These are phyloP conservation scores for Dryas alaskensis DNA, from an alignment of 306 rosid species.

Conservation along the genomic window DNA sequence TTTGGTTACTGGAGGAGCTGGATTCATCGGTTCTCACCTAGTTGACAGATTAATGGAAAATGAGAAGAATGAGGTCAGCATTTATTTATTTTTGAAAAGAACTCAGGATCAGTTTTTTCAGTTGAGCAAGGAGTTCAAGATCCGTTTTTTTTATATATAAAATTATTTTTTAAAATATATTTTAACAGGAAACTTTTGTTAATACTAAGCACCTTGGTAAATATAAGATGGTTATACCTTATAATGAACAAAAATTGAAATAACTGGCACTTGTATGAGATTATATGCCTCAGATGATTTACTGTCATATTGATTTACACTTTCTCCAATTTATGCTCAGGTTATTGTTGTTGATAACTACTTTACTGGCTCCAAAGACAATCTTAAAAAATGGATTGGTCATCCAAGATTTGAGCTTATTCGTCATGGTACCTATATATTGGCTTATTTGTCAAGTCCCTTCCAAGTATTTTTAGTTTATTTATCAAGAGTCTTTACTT, in stretches of 20 bases:
- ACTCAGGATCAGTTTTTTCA: neutral
- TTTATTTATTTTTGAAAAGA: neutral
- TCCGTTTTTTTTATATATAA: neutral
- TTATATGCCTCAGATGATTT: neutral
- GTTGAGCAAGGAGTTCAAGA: neutral
- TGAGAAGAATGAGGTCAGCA: conserved; percentile 83
- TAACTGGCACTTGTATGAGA: conserved; percentile 2
- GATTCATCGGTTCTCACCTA: conserved; percentile 96
- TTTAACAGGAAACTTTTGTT: neutral
- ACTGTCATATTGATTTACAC: neutral
- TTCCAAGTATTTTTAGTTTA: neutral
- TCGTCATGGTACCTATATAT: conserved; percentile 69
- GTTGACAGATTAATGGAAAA: conserved; percentile 94
- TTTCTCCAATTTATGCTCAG: conserved; percentile 35
- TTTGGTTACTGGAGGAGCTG: conserved; percentile 96
- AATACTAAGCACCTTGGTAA: neutral
- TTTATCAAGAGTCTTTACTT: neutral
- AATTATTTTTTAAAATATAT: too few species aligned
- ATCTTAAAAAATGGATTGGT: conserved; percentile 87
- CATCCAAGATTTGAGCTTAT: conserved; percentile 97
- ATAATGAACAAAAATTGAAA: neutral
- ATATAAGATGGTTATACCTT: neutral
- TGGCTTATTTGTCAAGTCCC: conserved; percentile 10
- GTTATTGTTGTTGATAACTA: conserved; percentile 88
- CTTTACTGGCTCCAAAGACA: conserved; percentile 95